phyloP scores from a whole-genome alignment of 2,329 filamentous ascomycete species.

The Phaeosphaeria sp. region DNA sequence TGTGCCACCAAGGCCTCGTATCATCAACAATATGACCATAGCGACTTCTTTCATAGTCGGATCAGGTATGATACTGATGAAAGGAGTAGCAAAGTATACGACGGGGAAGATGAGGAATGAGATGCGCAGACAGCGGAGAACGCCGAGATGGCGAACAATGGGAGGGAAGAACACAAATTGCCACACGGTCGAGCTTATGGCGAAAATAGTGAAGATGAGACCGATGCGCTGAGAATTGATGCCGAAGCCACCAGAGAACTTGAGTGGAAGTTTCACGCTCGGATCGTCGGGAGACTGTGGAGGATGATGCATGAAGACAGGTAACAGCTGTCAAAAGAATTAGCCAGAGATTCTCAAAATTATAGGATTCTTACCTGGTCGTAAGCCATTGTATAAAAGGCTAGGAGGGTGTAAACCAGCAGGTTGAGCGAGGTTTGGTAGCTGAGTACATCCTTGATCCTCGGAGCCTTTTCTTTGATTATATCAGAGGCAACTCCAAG shows the following conservation, averaged over 20 bases:
- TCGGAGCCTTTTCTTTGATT: conserved; percentile 34
- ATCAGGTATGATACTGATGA: conserved; percentile 69
- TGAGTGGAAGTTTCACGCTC: conserved; percentile 71
- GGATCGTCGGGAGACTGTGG: conserved; percentile 60
- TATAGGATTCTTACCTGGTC: conserved; percentile 65
- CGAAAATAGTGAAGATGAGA: conserved; percentile 83
- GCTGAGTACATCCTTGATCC: conserved; percentile 71
- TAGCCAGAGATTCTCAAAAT: conserved; percentile 5
- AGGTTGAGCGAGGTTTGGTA: conserved; percentile 78
- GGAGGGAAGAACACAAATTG: conserved; percentile 88
- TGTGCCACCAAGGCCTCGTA: conserved; percentile 78
- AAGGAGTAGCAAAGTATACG: conserved; percentile 82
- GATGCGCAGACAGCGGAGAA: conserved; percentile 74
- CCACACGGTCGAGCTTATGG: conserved; percentile 76
- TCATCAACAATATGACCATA: conserved; percentile 71
- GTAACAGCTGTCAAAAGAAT: conserved; percentile 62
- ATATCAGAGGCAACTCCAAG: conserved; percentile 4
- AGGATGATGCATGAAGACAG: conserved; percentile 86
- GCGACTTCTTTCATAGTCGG: conserved; percentile 61
- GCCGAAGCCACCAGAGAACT: conserved; percentile 84
- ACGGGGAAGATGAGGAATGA: conserved; percentile 73
- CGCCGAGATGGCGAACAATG: conserved; percentile 74
- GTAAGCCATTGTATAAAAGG: conserved; percentile 81
- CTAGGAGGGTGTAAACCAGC: conserved; percentile 78
- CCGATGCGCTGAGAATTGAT: conserved; percentile 77